These are phyloP conservation scores for Microdochium nivale DNA, from an alignment of 2,329 filamentous ascomycete genomes.

Conservation along the genomic window DNA sequence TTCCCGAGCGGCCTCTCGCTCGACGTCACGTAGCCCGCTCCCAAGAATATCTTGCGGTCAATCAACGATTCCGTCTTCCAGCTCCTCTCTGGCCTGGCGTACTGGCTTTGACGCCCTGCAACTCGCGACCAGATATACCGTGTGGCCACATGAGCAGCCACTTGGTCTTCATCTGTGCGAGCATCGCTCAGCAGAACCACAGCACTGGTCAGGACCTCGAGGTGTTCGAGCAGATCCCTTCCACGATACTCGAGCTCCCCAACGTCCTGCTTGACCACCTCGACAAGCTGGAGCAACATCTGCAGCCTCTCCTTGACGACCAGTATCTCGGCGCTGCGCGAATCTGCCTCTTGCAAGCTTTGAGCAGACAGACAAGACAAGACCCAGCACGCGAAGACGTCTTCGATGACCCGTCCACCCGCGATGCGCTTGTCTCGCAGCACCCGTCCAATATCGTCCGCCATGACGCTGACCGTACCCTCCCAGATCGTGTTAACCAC, in stretches of 20 bases:
- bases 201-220: neutral
- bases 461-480: conserved; percentile 22
- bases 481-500: conserved; percentile 57
- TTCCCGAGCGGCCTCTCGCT: neutral
- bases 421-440: conserved; percentile 5
- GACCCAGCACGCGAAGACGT: conserved; percentile 4
- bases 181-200: neutral
- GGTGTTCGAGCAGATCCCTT: neutral
- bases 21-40: neutral
- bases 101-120: neutral
- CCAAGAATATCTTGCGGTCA: neutral
- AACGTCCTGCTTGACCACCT: neutral
- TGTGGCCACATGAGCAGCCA: neutral
- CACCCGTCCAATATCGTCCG: conserved; percentile 5
- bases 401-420: conserved; percentile 2
- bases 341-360: neutral
- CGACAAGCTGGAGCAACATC: neutral
- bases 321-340: neutral
- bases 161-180: neutral
- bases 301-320: neutral
- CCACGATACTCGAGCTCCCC: neutral
- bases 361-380: neutral
- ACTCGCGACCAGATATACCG: conserved; percentile 1
- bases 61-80: neutral
- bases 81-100: neutral